Evolutionary conservation across 1,284 basidiomycete genomes (phyloP).

Genomic region (Retiboletus flavoniger): DNA sequence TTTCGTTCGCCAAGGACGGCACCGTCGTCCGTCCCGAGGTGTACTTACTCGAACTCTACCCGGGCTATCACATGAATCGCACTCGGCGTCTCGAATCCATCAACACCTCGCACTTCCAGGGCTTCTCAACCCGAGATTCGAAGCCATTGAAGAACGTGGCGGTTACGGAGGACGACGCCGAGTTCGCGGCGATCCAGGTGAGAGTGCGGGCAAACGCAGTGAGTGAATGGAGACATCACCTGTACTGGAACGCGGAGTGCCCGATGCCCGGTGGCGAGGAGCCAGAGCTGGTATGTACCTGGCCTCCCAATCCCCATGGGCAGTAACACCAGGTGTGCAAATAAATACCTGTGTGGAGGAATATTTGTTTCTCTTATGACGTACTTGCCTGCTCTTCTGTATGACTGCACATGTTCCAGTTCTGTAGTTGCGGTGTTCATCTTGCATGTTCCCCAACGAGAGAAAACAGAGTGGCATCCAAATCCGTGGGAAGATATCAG

Average conservation of each 20-base stretch:
- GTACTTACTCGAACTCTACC: constrained; percentile 5
- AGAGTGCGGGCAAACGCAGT: background rate
- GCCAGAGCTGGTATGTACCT: background rate
- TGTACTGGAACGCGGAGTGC: background rate
- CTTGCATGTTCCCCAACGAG: background rate
- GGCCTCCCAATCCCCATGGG: background rate
- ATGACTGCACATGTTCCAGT: no score
- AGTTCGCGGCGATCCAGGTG: constrained; percentile 3
- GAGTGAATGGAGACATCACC: background rate
- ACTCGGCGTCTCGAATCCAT: background rate
- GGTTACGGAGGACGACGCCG: constrained; percentile 22
- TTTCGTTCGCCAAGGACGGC: constrained; percentile 14
- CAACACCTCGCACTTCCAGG: background rate
- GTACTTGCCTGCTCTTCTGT: background rate
- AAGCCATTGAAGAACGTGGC: constrained; percentile 25
- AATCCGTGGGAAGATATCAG: background rate
- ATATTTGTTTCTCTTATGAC: no score
- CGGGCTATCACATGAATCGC: constrained; percentile 1
- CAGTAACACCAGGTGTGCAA: background rate
- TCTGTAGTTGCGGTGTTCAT: no score
- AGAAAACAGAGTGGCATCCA: background rate
- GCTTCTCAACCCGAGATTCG: background rate
- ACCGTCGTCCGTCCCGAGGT: constrained; percentile 15
- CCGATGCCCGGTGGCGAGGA: background rate
- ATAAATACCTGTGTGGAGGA: background rate